phyloP scores from a whole-genome alignment of 306 rosid genomes.

The Pyrus betulifolia region DNA sequence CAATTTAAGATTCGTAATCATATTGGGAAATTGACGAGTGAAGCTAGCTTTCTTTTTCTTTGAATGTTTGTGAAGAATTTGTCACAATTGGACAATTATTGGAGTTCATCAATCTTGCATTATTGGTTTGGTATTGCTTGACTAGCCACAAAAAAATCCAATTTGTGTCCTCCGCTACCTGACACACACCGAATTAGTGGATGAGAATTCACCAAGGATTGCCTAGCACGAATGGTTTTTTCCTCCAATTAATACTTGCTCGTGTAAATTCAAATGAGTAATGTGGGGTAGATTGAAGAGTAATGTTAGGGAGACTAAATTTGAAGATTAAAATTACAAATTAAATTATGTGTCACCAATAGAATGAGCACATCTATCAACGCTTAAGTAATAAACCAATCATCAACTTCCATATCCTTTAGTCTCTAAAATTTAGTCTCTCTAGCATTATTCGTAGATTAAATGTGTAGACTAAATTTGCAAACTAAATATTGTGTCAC shows the following conservation, averaged over 20 bases:
- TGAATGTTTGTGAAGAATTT: not conserved
- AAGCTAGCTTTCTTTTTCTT: not conserved
- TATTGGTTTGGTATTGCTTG: conserved; percentile 2
- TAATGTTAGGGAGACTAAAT: fast-evolving
- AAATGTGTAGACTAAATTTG: too few relatives aligned
- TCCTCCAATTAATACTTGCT: not conserved
- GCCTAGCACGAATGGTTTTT: not conserved
- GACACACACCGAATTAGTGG: not conserved
- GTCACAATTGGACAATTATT: conserved; percentile 1
- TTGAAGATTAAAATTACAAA: too few relatives aligned
- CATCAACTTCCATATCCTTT: too few relatives aligned
- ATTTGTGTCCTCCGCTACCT: not conserved
- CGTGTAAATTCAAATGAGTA: not conserved
- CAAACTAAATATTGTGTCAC: too few relatives aligned
- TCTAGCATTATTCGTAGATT: too few relatives aligned
- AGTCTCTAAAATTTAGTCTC: too few relatives aligned
- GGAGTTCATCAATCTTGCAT: not conserved
- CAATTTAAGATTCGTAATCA: not conserved
- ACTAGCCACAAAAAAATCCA: not conserved
- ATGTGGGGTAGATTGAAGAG: too few relatives aligned
- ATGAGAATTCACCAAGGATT: not conserved
- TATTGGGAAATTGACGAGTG: not conserved
- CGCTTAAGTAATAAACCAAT: too few relatives aligned
- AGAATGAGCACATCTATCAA: too few relatives aligned
- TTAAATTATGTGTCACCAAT: too few relatives aligned